Evolutionary conservation across 2,329 filamentous ascomycete genomes (phyloP), one percentile per base, ranked within the genome.

Genomic region (Botrytis galanthina): DNA sequence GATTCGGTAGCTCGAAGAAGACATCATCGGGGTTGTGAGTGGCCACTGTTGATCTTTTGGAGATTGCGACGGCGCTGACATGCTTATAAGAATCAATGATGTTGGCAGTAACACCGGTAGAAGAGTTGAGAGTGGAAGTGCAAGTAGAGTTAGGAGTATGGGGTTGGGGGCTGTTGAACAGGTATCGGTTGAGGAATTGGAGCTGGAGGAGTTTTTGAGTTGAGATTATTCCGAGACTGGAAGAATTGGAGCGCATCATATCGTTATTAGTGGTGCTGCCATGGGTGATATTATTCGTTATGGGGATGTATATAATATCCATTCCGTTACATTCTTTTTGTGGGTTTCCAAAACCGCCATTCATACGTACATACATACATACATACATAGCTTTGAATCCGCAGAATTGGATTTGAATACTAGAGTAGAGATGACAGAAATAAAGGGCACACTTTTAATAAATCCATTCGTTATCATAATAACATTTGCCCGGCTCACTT

Each of bases 271-370:
- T 26, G 16, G n/a, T 26, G 6, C 6, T 37, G 26, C n/a, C 57
- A 14, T 69, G 39, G 39, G 29, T 59, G 39, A 42, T 68, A 68
- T 68, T 18, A 32, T 57, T 69, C 18, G 12, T 32, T 18, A 9
- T 39, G 6, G 37, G 48, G 26, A 39, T 69, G 37, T 57, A 57
- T 57, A 26, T 59, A 42, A 42, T 68, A 68, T 68, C 9, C 46
- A 51, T 57, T 44, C 46, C 64, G 37, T 54, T 32, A 54, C 48
- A 57, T 69, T 69, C 35, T 57, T 69, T 69, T 69, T 42, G 16
- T 9, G 4, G 18, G 46, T 12, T 22, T 18, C 12, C n/a, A 29
- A 54, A 54, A 16, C 4, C 2, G 22, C 22, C 35, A 18, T 62
- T 29, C 26, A 44, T 22, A 39, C n/a, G 6, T 8, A 37, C n/a